phyloP scores from a whole-genome alignment of 192 early-diverging fungal species.

The Linnemannia zychae region DNA sequence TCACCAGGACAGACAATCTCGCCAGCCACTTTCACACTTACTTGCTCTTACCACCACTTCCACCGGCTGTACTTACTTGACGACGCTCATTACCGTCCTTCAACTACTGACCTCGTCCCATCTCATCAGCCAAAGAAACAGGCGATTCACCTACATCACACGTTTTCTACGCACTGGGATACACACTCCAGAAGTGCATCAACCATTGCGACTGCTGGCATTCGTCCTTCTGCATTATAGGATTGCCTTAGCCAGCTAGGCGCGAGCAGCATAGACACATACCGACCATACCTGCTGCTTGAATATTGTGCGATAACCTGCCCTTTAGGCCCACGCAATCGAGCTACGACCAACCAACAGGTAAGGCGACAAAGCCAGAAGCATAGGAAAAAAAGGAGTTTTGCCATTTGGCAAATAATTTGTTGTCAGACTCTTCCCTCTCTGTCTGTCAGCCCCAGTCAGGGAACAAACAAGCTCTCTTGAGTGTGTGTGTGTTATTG shows the following conservation, averaged over 20 bases:
- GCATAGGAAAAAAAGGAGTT: neutral
- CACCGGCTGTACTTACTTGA: neutral
- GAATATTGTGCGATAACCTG: neutral
- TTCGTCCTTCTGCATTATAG: neutral
- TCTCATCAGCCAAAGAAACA: neutral
- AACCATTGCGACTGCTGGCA: too few species aligned
- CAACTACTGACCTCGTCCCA: neutral
- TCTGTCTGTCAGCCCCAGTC: neutral
- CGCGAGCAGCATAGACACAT: neutral
- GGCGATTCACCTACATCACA: neutral
- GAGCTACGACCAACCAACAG: neutral
- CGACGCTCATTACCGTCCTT: neutral
- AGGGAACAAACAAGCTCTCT: slow-evolving; percentile 1
- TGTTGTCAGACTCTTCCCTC: neutral
- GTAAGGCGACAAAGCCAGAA: neutral
- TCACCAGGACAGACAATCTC: neutral
- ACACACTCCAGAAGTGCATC: neutral
- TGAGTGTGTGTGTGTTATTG: neutral
- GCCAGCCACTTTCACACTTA: neutral
- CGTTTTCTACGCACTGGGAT: neutral
- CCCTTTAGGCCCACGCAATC: neutral
- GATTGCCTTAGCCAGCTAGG: neutral
- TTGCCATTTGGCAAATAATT: neutral
- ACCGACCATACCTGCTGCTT: neutral
- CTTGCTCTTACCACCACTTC: neutral